phyloP scores from a whole-genome alignment of 2,329 filamentous ascomycete genomes.

The Teratosphaeria destructans region DNA sequence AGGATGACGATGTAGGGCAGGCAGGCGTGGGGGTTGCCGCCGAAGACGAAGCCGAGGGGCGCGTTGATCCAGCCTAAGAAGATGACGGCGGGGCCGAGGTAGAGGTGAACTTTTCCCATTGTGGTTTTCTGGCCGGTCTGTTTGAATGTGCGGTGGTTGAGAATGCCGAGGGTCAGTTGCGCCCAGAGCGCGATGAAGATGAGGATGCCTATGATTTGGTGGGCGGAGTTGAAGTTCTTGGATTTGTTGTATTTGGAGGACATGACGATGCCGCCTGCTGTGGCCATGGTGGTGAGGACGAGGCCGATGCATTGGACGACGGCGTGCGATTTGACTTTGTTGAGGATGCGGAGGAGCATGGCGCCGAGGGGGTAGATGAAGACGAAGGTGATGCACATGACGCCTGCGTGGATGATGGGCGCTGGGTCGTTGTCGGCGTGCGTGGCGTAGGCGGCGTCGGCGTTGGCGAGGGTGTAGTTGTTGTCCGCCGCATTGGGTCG shows the following conservation, averaged over 20 bases:
- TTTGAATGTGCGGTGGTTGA: conserved; percentile 47
- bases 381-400: conserved; percentile 26
- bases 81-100: conserved; percentile 46
- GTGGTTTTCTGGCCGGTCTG: conserved; percentile 31
- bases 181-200: conserved; percentile 42
- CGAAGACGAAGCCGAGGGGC: conserved; percentile 49
- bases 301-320: conserved; percentile 28
- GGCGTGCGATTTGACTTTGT: conserved; percentile 32
- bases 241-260: conserved; percentile 22
- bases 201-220: conserved; percentile 51
- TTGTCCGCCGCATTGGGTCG: conserved; percentile 8
- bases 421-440: conserved; percentile 16
- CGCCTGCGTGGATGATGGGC: conserved; percentile 18
- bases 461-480: conserved; percentile 10
- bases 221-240: conserved; percentile 21
- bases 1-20: conserved; percentile 38
- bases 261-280: conserved; percentile 32
- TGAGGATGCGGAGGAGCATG: conserved; percentile 28
- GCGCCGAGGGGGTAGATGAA: conserved; percentile 26
- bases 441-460: conserved; percentile 10
- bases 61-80: conserved; percentile 45
- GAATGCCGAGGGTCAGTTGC: conserved; percentile 45
- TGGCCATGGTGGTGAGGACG: conserved; percentile 26
- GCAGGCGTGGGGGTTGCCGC: conserved; percentile 40
- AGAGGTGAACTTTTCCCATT: conserved; percentile 46